Evolutionary conservation across 2,329 filamentous ascomycete genomes (phyloP), one percentile per base, ranked within the genome.

Genomic region (Pestalotiopsis sp.): DNA sequence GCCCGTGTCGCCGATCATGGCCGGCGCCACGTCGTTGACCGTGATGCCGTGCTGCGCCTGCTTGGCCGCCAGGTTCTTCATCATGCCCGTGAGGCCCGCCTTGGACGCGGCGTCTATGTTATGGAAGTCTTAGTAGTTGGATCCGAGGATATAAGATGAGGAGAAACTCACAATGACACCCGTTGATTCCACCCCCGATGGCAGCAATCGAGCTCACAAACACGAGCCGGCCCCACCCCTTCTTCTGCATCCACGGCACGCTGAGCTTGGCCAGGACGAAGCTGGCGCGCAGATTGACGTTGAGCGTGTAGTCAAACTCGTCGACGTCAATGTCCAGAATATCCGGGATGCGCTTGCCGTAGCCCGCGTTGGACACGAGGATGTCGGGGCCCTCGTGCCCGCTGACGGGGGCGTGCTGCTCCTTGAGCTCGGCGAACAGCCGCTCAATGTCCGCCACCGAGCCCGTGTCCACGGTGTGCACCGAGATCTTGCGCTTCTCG

Each of bases 21-120:
- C 90, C 0, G 90, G 90, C 3, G 89, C 88, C n/a, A 92, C 87
- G 71, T 91, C 89, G 69, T 92, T 91, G 68, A 91, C 88, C 14
- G 89, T 90, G 72, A 92, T 89, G 39, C 89, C 89, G 72, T 83
- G 84, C 67, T 85, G 83, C 2, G 88, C 89, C 25, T 91, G 83
- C 60, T 87, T 87, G 0, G 82, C 84, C 0, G 89, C 84, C 38
- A 92, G 81, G 71, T 91, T 91, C 75, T 85, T 88, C 86, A 91
- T 90, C 86, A 91, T 88, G 2, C 87, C 87, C 4, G 86, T 87
- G 70, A 92, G 76, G 2, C 89, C 90, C 7, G 86, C 89, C 76
- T 91, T 90, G 36, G 86, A 88, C 3, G 89, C 88, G 4, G 88
- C 87, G 69, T 68, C 69, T n/a, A n/a, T n/a, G n/a, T n/a, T n/a